Evolutionary conservation across 257 asterid species (phyloP), one percentile per base, ranked within the genome.

Genomic region (Primulina eburnea): DNA sequence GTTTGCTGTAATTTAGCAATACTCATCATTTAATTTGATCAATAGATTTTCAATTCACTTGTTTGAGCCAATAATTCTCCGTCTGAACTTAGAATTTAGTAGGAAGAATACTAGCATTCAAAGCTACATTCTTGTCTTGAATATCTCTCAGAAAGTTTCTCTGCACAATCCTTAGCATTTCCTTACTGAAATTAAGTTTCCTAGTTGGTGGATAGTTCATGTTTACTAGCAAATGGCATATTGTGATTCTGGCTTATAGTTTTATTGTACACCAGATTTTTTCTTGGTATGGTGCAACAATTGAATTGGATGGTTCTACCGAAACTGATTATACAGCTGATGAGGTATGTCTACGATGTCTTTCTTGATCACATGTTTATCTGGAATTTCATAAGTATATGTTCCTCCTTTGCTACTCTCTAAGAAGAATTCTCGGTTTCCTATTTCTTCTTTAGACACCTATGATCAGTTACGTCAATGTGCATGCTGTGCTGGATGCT

Each of bases 311-410:
- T 53, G 99, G 97, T 74, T 64, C 83, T 34, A 82, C 97, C 52
- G 97, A 93, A 86, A 89, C 97, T 40, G 96, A 91, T 72, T 91
- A 93, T 78, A 89, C 92, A 59, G 97, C 97, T 30, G 99, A 94
- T 71, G 97, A 94, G 96, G 97, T 94, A 80, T 20, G 8, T 38
- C 28, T 11, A 0, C 11, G 21, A 50, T 50, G 4, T 74, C 64
- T 68, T 7, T 29, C 72, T 74, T 24, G 76, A 34, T 10, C 67
- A 37, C 61, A 35, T 57, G 17, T 16, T 35, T 8, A 16, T 57
- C 9, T 53, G 64, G 24, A 62, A 43, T 73, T 52, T 21, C 38
- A 14, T 38, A 37, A 16, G 8, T 12, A 38, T 2, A 14, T 11
- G 12, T 28, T 55, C 47, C 14, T 61, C 52, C 62, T 8, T 50